Conservation (phyloP, 1,139 yeast species). For the Hyphopichia buzzinii region DNA sequence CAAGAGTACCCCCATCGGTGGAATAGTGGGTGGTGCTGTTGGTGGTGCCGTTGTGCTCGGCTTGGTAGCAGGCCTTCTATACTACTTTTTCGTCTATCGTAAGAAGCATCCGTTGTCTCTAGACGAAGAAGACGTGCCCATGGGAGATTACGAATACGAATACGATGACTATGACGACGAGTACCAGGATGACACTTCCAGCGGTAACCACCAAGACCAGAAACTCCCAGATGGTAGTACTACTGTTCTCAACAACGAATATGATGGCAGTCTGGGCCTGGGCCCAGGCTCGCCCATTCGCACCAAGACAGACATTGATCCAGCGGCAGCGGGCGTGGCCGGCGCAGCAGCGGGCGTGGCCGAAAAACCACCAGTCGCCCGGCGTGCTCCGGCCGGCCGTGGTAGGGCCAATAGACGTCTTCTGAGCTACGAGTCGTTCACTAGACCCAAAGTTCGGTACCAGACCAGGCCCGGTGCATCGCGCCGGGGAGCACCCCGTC, state of each 20-base stretch:
- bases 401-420: slow-evolving; percentile 24
- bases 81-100: slow-evolving; percentile 31
- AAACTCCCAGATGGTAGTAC: slow-evolving; percentile 1
- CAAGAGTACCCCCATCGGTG: slow-evolving; percentile 38
- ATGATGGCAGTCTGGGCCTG: not conserved
- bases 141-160: slow-evolving; percentile 18
- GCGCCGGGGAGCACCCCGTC: not conserved
- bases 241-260: not conserved
- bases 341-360: not conserved
- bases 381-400: slow-evolving; percentile 1
- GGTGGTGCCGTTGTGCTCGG: slow-evolving; percentile 48
- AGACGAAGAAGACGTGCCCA: slow-evolving; percentile 24
- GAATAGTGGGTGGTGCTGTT: slow-evolving; percentile 63
- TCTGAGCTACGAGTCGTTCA: slow-evolving; percentile 47
- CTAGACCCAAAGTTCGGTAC: slow-evolving; percentile 32
- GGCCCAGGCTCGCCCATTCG: slow-evolving; percentile 2
- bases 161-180: slow-evolving; percentile 17
- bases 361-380: not conserved
- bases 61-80: slow-evolving; percentile 30
- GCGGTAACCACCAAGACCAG: slow-evolving; percentile 4
- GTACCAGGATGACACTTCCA: slow-evolving; percentile 5
- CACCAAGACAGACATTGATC: too few species aligned
- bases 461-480: not conserved
- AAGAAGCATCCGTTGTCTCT: slow-evolving; percentile 23
- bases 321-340: not conserved